Base-by-base conservation (phyloP, 129 eudicot genomes). In the Arctium minus region DNA sequence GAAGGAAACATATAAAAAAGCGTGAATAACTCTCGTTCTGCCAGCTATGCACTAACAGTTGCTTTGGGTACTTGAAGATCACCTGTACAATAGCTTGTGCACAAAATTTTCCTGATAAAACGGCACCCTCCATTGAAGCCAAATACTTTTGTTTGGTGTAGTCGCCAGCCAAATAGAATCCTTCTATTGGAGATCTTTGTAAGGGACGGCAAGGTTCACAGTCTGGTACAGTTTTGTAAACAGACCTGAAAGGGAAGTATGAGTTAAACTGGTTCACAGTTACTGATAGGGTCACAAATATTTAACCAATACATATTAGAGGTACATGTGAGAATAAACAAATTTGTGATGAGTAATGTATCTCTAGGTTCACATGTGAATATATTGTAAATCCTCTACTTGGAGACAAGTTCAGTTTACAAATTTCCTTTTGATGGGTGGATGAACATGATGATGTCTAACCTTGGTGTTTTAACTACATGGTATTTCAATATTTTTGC, bases 61-160 rank as follows among this genome's bases (percentile, higher is more conserved):
- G 64, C 48, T 67, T 42, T 74, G 37, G 17, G 67, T 56, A 60
- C 15, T 81, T 64, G 3, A 30, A 76, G 10, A 50, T 82, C 80
- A 96, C 99, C 98, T 96, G 89, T 87, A 93, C 90, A 86, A 96
- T 93, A 73, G 99, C 89, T 88, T 89, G 97, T 46, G 99, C 98
- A 86, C 99, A 96, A 46, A 96, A 87, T 86, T 96, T 96, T 87
- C 99, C 99, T 1, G 99, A 93, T 60, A 96, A 84, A 76, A 96
- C 99, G 2, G 98, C 99, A 36, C 99, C 99, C 86, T 96, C 99
- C 99, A 96, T 96, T 12, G 98, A 96, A 67, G 99, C 99, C 91
- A 96, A 81, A 83, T 96, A 96, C 83, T 94, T 93, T 71, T 96
- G 99, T 86, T 96, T 96, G 13, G 99, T 96, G 86, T 96, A 96